These are phyloP conservation scores for Tricholoma bakamatsutake DNA, from an alignment of 768 basidiomycete genomes.

Conservation along the genomic window DNA sequence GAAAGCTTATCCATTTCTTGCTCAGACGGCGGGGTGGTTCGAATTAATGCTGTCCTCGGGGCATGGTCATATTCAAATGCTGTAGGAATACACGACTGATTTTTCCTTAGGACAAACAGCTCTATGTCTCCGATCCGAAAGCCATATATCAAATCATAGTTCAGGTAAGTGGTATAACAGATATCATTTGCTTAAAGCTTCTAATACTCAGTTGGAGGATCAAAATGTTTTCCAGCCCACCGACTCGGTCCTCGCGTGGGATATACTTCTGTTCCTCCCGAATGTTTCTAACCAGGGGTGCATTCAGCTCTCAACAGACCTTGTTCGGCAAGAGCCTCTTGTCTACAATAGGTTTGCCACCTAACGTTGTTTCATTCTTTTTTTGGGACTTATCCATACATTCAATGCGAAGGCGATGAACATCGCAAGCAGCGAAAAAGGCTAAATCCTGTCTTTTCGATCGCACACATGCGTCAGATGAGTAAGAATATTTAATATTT, in stretches of 20 bases:
- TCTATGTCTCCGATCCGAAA: constrained; percentile 32
- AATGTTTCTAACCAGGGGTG: neutral
- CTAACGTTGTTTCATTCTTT: too few relatives aligned
- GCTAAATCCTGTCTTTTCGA: constrained; percentile 33
- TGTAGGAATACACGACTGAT: neutral
- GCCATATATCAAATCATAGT: constrained; percentile 32
- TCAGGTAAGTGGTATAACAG: constrained; percentile 19
- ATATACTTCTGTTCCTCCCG: neutral
- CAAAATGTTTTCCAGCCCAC: constrained; percentile 30
- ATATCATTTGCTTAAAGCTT: neutral
- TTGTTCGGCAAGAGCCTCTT: constrained; percentile 3
- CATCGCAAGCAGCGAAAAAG: constrained; percentile 27
- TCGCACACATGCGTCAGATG: constrained; percentile 12
- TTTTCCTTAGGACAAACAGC: constrained; percentile 7
- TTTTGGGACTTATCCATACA: neutral
- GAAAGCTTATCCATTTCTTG: neutral
- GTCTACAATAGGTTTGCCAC: constrained; percentile 4
- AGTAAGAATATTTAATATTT: too few relatives aligned
- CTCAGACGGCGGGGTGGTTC: constrained; percentile 13
- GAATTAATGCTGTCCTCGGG: constrained; percentile 14
- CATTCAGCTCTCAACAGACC: neutral
- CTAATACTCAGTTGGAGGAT: neutral
- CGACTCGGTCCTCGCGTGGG: constrained; percentile 26
- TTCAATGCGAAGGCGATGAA: constrained; percentile 5
- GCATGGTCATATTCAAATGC: constrained; percentile 3